A percentile compares a stretch with the other conserved stretches of the same genome.
Conservation (phyloP, 768 basidiomycete species). For the Boletales sp. region DNA sequence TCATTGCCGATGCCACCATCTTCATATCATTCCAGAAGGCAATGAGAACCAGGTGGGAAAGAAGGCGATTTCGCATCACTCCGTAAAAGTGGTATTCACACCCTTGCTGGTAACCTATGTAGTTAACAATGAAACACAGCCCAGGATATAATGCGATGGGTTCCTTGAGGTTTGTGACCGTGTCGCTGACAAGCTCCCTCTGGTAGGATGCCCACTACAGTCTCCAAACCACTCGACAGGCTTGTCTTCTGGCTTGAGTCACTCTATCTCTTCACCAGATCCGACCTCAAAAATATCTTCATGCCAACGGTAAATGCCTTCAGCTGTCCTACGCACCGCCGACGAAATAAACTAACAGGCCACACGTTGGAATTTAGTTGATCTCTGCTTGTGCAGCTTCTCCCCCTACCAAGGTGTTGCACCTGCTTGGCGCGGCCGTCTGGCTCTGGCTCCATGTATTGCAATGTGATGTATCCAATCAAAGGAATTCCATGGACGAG, state of each 20-base stretch:
- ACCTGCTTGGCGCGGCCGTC: slow-evolving; percentile 21
- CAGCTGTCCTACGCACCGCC: no score
- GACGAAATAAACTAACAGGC: no score
- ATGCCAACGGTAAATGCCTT: slow-evolving; percentile 29
- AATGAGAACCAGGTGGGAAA: no score
- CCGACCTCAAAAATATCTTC: slow-evolving; percentile 34
- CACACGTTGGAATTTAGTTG: no score
- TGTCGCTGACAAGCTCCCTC: background rate
- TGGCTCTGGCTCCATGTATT: slow-evolving; percentile 46
- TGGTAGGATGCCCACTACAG: background rate
- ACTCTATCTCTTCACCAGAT: slow-evolving; percentile 32
- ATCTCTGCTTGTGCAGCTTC: slow-evolving; percentile 11
- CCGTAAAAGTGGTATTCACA: no score
- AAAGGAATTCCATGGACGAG: slow-evolving; percentile 35
- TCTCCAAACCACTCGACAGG: background rate
- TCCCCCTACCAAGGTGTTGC: slow-evolving; percentile 11
- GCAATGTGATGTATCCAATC: slow-evolving; percentile 39
- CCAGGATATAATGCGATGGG: background rate
- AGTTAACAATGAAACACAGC: background rate
- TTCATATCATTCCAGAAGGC: no score
- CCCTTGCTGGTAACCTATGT: no score
- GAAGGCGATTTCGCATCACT: no score
- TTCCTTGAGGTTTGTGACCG: background rate
- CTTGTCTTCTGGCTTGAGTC: slow-evolving; percentile 23
- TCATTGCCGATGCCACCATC: no score